A percentile compares a stretch with the other conserved stretches of the same genome.
Evolutionary conservation across 495 filamentous ascomycete species (phyloP).

Genomic region (Pyrenula massariospora): DNA sequence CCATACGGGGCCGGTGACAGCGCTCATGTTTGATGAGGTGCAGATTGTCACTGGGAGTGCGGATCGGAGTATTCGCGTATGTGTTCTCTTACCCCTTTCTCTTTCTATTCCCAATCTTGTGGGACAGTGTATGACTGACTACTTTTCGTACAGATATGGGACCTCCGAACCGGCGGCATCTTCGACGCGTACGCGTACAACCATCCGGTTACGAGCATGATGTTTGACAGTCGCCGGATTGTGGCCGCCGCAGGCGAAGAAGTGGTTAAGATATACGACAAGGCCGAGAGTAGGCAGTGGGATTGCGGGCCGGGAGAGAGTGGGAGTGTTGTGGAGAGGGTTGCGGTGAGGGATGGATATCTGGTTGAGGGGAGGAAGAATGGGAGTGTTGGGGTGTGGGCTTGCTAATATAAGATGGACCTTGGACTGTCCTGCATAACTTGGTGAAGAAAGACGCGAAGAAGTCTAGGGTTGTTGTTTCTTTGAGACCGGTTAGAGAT

Average conservation of each 20-base stretch:
- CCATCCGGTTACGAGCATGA: constrained; percentile 88
- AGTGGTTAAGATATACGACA: constrained; percentile 96
- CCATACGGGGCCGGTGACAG: constrained; percentile 91
- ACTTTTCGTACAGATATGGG: constrained; percentile 68
- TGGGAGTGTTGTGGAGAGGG: constrained; percentile 66
- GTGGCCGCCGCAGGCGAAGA: constrained; percentile 82
- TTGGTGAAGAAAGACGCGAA: too few species aligned
- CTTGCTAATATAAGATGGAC: constrained; percentile 39
- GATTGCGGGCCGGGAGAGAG: constrained; percentile 81
- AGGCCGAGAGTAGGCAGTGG: constrained; percentile 91
- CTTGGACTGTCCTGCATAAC: too few species aligned
- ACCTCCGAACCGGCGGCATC: constrained; percentile 91
- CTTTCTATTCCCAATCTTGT: neutral
- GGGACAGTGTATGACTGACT: constrained; percentile 7
- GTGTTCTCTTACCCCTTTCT: constrained; percentile 15
- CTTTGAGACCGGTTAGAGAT: neutral
- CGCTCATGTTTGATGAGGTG: constrained; percentile 91
- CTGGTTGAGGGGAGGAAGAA: constrained; percentile 82
- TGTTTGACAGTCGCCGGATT: constrained; percentile 89
- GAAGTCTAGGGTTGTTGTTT: neutral
- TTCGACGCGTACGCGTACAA: constrained; percentile 96
- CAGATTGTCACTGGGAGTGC: constrained; percentile 90
- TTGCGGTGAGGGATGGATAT: constrained; percentile 89
- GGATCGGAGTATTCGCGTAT: constrained; percentile 88
- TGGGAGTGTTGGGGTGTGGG: constrained; percentile 86